A percentile compares a stretch with the other conserved stretches of the same genome.
Conservation (phyloP, 1,139 yeast genomes). For the Kurtzmaniella quercitrusa region DNA sequence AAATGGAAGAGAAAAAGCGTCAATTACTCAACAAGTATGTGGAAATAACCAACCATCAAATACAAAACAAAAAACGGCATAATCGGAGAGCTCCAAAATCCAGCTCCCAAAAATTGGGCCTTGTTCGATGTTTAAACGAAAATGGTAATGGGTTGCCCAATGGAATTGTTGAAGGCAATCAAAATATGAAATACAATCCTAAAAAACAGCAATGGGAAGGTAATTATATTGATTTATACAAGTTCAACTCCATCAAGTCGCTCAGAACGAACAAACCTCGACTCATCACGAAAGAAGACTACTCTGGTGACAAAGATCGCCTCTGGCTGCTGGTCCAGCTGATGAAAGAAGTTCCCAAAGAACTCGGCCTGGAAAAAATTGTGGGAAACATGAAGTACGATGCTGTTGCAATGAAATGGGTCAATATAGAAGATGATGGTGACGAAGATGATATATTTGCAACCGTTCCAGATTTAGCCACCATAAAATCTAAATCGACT, state of each 20-base stretch:
- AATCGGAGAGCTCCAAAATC: slow-evolving; percentile 4
- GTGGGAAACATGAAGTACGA: slow-evolving; percentile 61
- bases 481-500: background rate
- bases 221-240: slow-evolving; percentile 52
- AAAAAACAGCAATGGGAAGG: slow-evolving; percentile 61
- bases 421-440: slow-evolving; percentile 26
- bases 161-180: slow-evolving; percentile 6
- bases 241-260: slow-evolving; percentile 34
- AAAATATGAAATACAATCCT: slow-evolving; percentile 53
- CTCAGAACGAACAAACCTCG: slow-evolving; percentile 13
- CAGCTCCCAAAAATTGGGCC: slow-evolving; percentile 22
- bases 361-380: slow-evolving; percentile 18
- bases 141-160: slow-evolving; percentile 13
- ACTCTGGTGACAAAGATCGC: slow-evolving; percentile 16
- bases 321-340: slow-evolving; percentile 18
- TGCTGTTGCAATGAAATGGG: slow-evolving; percentile 55
- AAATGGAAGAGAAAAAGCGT: slow-evolving; percentile 18
- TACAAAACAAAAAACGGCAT: slow-evolving; percentile 6
- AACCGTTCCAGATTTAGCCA: slow-evolving; percentile 40
- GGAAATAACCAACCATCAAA: slow-evolving; percentile 22
- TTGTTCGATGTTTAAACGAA: slow-evolving; percentile 28
- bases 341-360: slow-evolving; percentile 24
- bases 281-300: slow-evolving; percentile 15
- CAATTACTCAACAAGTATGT: slow-evolving; percentile 24
- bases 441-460: slow-evolving; percentile 50